phyloP scores from a whole-genome alignment of 169 alveolate species.

The Perkinsus olseni region DNA sequence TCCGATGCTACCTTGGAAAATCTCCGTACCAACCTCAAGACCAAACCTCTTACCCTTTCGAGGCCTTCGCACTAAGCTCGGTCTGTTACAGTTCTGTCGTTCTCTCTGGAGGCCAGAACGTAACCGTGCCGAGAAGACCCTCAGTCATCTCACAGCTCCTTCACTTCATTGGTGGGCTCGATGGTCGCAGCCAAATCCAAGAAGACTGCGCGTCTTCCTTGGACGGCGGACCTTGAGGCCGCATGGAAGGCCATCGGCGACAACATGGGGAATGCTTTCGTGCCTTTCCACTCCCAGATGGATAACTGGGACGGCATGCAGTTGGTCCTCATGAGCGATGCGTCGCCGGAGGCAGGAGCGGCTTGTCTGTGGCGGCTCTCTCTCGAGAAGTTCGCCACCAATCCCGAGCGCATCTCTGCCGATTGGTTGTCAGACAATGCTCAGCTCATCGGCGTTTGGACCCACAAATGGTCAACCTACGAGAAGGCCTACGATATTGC shows the following conservation, averaged over 20 bases:
- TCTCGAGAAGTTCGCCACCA: neutral
- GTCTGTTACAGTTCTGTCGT: too few species aligned
- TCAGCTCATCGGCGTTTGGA: neutral
- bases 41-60: too few species aligned
- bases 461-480: neutral
- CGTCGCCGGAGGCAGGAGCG: neutral
- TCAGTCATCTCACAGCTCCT: neutral
- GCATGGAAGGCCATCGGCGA: neutral
- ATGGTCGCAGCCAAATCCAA: neutral
- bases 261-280: neutral
- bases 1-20: neutral
- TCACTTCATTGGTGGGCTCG: neutral
- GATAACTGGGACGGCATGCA: neutral
- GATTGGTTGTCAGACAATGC: neutral
- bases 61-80: too few species aligned
- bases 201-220: neutral
- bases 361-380: neutral
- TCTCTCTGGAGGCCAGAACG: neutral
- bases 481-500: neutral
- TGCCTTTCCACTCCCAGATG: neutral
- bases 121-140: neutral
- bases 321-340: neutral
- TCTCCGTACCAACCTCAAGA: too few species aligned
- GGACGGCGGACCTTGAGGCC: neutral
- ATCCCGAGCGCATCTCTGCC: neutral